Evolutionary conservation across 352 stramenopile species (phyloP).

Genomic region (Phytophthora fragariaefolia): DNA sequence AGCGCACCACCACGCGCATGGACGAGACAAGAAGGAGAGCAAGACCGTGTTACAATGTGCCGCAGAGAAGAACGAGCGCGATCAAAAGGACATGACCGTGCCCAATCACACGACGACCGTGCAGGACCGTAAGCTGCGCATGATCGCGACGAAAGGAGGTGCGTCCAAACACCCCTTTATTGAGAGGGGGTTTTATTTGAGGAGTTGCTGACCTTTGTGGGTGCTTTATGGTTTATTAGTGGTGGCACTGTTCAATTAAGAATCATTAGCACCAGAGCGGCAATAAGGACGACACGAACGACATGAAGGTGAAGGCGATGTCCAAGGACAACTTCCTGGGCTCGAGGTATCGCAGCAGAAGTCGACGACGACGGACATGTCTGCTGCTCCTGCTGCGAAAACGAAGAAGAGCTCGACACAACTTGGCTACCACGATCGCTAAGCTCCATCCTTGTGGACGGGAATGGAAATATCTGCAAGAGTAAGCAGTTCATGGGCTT

Average conservation of each 20-base stretch:
- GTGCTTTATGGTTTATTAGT: constrained; percentile 42
- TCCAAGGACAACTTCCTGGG: constrained; percentile 85
- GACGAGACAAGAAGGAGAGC: constrained; percentile 76
- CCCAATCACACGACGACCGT: constrained; percentile 40
- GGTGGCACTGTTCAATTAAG: constrained; percentile 86
- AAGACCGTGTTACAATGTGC: constrained; percentile 73
- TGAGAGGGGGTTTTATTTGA: not conserved
- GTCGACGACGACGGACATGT: constrained; percentile 13
- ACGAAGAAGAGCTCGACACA: constrained; percentile 49
- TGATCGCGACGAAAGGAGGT: constrained; percentile 57
- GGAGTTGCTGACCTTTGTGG: not conserved
- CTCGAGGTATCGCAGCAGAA: constrained; percentile 67
- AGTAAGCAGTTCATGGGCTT: too few species aligned
- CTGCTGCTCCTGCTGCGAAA: constrained; percentile 3
- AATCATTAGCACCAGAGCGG: constrained; percentile 81
- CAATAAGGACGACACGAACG: constrained; percentile 61
- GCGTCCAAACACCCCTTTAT: not conserved
- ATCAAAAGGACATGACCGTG: constrained; percentile 82
- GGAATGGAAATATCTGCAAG: too few species aligned
- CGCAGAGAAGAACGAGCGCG: constrained; percentile 71
- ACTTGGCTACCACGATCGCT: too few species aligned
- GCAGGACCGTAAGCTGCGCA: constrained; percentile 56
- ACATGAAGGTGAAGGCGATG: constrained; percentile 87
- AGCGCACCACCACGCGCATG: constrained; percentile 84
- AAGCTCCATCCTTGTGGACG: too few species aligned